These are phyloP conservation scores for Arthromyces matolae DNA, from an alignment of 768 basidiomycete species.

Conservation along the genomic window DNA sequence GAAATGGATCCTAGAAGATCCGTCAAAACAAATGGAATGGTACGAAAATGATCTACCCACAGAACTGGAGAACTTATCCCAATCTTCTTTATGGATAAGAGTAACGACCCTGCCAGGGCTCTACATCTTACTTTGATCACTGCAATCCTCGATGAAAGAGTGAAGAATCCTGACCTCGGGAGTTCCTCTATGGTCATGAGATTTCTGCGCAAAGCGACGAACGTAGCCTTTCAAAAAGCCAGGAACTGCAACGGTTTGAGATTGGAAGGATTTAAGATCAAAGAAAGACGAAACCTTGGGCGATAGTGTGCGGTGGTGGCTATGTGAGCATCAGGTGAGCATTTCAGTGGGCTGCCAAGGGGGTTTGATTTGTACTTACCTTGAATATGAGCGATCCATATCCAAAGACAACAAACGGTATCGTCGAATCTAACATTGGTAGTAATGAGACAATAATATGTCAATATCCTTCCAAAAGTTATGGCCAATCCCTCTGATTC, in stretches of 20 bases:
- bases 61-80: slow-evolving; percentile 70
- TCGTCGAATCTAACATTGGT: neutral
- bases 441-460: too few relatives aligned
- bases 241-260: slow-evolving; percentile 39
- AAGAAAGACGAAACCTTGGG: slow-evolving; percentile 45
- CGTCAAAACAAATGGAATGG: neutral
- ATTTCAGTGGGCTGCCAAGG: neutral
- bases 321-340: slow-evolving; percentile 24
- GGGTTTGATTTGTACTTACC: slow-evolving; percentile 35
- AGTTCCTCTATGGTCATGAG: slow-evolving; percentile 91
- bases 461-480: too few relatives aligned
- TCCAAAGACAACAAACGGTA: slow-evolving; percentile 76
- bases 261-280: neutral
- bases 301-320: slow-evolving; percentile 80
- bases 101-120: slow-evolving; percentile 89
- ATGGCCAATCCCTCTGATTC: too few relatives aligned
- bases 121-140: slow-evolving; percentile 31
- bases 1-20: slow-evolving; percentile 54
- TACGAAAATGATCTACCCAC: slow-evolving; percentile 34
- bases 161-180: slow-evolving; percentile 51
- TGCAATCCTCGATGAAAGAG: too few relatives aligned
- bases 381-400: slow-evolving; percentile 95
- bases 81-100: slow-evolving; percentile 82
- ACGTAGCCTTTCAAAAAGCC: slow-evolving; percentile 92
- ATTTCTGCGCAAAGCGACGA: slow-evolving; percentile 85